Percentiles rank a stretch among this genome's conserved stretches.
These are phyloP conservation scores for Hypomyces rosellus DNA, from an alignment of 2,329 filamentous ascomycete genomes.

Conservation along the genomic window DNA sequence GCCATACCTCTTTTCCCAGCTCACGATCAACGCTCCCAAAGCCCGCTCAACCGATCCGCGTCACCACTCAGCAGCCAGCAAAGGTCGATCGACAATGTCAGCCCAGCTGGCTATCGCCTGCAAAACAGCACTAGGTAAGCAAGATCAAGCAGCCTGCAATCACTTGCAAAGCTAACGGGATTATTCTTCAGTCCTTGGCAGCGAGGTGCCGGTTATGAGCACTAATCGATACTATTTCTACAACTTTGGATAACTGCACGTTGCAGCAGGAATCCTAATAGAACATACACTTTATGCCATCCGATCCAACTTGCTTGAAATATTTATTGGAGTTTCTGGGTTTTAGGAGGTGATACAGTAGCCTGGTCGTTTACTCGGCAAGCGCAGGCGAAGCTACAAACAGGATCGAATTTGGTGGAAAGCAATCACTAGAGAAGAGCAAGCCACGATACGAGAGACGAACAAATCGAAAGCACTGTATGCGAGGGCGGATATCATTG, in stretches of 20 bases:
- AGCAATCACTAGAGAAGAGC: no score
- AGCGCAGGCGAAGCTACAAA: not conserved
- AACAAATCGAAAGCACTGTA: no score
- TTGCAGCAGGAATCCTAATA: no score
- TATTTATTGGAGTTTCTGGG: no score
- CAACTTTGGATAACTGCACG: no score
- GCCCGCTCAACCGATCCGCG: constrained; percentile 22
- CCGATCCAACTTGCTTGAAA: no score
- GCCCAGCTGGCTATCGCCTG: constrained; percentile 27
- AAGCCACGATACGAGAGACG: no score
- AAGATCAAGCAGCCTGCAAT: not conserved
- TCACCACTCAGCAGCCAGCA: constrained; percentile 22
- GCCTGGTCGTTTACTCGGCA: not conserved
- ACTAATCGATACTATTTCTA: constrained; percentile 9
- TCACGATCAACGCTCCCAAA: constrained; percentile 27
- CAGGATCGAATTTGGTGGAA: not conserved
- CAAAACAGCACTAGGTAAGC: constrained; percentile 35
- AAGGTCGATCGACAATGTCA: constrained; percentile 25
- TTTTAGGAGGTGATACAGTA: no score
- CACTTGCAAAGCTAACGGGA: constrained; percentile 4
- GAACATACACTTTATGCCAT: no score
- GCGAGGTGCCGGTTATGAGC: constrained; percentile 38
- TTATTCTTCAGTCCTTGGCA: constrained; percentile 33
- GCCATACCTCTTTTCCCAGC: constrained; percentile 39
- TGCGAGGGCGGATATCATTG: no score